phyloP scores from a whole-genome alignment of 2,329 filamentous ascomycete genomes.

The Ophiostoma sp. region DNA sequence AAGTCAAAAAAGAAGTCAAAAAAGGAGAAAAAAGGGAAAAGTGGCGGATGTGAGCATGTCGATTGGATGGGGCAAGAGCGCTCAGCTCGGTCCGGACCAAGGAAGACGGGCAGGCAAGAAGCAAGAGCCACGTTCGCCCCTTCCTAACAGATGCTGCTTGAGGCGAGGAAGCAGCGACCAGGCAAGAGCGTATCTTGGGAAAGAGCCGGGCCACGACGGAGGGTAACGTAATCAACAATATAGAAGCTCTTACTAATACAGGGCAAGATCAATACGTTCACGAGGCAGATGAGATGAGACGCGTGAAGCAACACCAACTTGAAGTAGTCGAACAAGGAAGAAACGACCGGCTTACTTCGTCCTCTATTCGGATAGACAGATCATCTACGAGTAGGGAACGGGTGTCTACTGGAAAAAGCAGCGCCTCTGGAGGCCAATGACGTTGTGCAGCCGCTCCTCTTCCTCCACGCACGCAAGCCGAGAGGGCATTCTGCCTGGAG shows the following conservation, averaged over 20 bases:
- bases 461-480: background rate
- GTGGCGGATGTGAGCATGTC: slow-evolving; percentile 1
- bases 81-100: background rate
- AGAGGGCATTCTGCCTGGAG: background rate
- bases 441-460: background rate
- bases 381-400: background rate
- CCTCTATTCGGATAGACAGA: background rate
- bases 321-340: background rate
- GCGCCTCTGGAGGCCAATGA: background rate
- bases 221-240: too few species aligned
- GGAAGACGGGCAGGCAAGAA: too few species aligned
- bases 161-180: slow-evolving; percentile 4
- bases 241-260: background rate
- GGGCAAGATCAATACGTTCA: slow-evolving; percentile 5
- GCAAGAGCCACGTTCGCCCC: slow-evolving; percentile 8
- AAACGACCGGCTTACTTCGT: background rate
- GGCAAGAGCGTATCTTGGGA: background rate
- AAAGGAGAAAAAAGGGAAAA: background rate
- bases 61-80: slow-evolving; percentile 18
- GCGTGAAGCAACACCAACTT: background rate
- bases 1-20: background rate
- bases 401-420: background rate
- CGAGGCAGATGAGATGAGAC: background rate
- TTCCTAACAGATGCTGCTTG: background rate
- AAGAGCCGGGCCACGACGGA: background rate